Percentiles rank a stretch among this genome's conserved stretches.
Evolutionary conservation across 2,329 filamentous ascomycete species (phyloP).

Genomic region (Pyrenochaeta sp.): DNA sequence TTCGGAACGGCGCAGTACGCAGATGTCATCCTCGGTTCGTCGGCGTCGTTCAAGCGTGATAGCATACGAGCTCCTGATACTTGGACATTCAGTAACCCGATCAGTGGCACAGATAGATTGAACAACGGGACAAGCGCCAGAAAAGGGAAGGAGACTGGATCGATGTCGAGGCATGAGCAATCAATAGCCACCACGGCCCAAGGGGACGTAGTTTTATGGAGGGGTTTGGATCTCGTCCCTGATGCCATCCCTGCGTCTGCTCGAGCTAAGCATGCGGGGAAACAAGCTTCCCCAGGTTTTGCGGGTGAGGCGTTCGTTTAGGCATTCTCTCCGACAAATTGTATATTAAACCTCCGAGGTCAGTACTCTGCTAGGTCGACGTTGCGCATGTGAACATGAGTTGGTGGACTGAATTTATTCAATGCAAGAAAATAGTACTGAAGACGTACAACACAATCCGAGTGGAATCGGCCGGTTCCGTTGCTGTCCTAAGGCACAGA

Average conservation of each 20-base stretch:
- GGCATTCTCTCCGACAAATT: neutral
- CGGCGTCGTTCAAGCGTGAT: neutral
- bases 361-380: neutral
- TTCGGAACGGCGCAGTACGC: neutral
- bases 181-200: neutral
- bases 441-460: neutral
- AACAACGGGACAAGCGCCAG: neutral
- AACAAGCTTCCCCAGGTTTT: slow-evolving; percentile 1
- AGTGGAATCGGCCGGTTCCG: neutral
- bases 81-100: too few species aligned
- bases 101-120: neutral
- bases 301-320: slow-evolving; percentile 5
- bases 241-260: neutral
- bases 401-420: neutral
- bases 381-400: neutral
- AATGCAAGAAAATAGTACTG: neutral
- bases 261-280: neutral
- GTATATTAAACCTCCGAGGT: slow-evolving; percentile 1
- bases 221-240: neutral
- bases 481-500: too few species aligned
- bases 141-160: neutral
- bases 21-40: neutral
- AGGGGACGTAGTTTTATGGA: neutral
- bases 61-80: neutral
- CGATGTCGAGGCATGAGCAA: neutral